Conservation (phyloP, 805 yeast species). For the Pichia scutulata region DNA sequence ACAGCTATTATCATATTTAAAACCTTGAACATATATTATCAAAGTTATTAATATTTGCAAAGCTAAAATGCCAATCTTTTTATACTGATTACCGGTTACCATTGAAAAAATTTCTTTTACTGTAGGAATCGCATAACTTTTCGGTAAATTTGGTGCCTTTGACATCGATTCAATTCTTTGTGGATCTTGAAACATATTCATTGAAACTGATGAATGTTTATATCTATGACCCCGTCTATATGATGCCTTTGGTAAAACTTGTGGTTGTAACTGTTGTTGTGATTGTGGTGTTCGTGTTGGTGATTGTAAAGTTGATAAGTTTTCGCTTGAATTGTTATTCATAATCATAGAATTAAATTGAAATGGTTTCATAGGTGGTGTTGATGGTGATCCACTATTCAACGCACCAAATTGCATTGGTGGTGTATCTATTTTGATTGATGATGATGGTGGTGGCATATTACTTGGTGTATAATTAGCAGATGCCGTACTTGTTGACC, state of each 20-base stretch:
- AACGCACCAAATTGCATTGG: conserved; percentile 20
- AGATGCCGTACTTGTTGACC: conserved; percentile 15
- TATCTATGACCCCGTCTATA: conserved; percentile 92
- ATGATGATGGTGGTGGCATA: conserved; percentile 13
- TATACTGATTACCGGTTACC: conserved; percentile 48
- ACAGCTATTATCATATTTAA: conserved; percentile 46
- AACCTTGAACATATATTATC: conserved; percentile 53
- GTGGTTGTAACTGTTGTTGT: conserved; percentile 4
- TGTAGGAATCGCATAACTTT: conserved; percentile 67
- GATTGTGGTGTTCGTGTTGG: neutral
- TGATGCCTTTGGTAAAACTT: conserved; percentile 38
- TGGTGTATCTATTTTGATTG: conserved; percentile 21
- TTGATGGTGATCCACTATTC: conserved; percentile 15
- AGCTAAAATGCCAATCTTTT: conserved; percentile 50
- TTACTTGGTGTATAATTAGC: conserved; percentile 16
- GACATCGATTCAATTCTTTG: conserved; percentile 53
- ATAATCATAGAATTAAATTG: conserved; percentile 50
- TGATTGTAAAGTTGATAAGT: neutral
- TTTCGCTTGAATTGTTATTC: conserved; percentile 17
- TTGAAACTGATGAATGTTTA: conserved; percentile 92
- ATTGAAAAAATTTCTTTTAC: conserved; percentile 54
- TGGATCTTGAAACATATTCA: conserved; percentile 84
- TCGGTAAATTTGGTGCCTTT: conserved; percentile 56
- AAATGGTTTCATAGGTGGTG: conserved; percentile 42
- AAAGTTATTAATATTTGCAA: conserved; percentile 50